Evolutionary conservation across 305 asterid species (phyloP).

Genomic region (Fraxinus angustifolia): DNA sequence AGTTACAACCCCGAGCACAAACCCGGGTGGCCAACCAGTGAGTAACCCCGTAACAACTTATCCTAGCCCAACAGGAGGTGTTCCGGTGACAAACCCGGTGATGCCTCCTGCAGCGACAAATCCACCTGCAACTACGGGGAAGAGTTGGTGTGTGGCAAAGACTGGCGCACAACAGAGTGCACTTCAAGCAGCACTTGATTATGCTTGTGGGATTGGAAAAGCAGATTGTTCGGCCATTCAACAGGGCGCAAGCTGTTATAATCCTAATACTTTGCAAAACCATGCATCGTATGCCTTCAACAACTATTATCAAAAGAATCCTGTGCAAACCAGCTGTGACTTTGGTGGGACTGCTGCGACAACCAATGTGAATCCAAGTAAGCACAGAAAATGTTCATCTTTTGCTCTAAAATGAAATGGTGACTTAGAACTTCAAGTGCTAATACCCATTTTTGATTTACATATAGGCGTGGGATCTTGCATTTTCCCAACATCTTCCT

Average conservation of each 20-base stretch:
- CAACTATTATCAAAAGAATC: constrained; percentile 71
- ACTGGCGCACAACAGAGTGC: constrained; percentile 46
- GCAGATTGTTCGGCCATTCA: constrained; percentile 81
- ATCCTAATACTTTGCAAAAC: constrained; percentile 51
- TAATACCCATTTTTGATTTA: constrained; percentile 4
- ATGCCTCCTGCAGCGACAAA: constrained; percentile 38
- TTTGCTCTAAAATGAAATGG: background rate
- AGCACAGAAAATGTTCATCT: background rate
- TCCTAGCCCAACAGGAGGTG: constrained; percentile 37
- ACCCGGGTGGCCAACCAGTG: constrained; percentile 31
- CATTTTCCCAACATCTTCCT: constrained; percentile 44
- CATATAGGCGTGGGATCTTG: constrained; percentile 75
- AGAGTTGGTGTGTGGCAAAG: constrained; percentile 84
- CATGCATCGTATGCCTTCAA: constrained; percentile 88
- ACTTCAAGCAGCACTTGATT: constrained; percentile 69
- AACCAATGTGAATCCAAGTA: background rate
- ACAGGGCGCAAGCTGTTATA: constrained; percentile 58
- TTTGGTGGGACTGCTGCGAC: constrained; percentile 50
- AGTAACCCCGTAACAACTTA: constrained; percentile 39
- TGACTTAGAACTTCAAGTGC: background rate
- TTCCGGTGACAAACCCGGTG: constrained; percentile 39
- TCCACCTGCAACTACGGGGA: constrained; percentile 48
- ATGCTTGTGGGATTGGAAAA: constrained; percentile 82
- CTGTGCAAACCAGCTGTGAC: constrained; percentile 67
- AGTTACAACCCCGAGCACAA: constrained; percentile 31